phyloP scores from a whole-genome alignment of 257 asterid genomes.

The Orobanche coerulescens region DNA sequence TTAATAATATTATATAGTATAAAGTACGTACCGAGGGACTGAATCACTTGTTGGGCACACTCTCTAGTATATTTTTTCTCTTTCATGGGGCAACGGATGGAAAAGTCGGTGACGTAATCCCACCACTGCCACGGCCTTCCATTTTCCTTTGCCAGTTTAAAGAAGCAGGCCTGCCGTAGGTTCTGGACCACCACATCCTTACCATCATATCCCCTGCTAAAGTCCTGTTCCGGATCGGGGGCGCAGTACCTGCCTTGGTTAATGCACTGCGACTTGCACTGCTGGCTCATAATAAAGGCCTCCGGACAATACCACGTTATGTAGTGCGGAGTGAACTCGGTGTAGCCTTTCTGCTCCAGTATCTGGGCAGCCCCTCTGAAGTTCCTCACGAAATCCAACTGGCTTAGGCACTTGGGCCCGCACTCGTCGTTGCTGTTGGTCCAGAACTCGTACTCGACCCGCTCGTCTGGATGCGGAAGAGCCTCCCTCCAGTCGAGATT shows the following conservation, averaged over 20 bases:
- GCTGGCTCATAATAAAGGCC: slow-evolving; percentile 45
- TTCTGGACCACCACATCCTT: slow-evolving; percentile 54
- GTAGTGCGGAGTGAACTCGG: slow-evolving; percentile 53
- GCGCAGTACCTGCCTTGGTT: slow-evolving; percentile 53
- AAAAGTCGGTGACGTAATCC: slow-evolving; percentile 52
- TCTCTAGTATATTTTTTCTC: slow-evolving; percentile 39
- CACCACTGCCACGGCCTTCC: slow-evolving; percentile 61
- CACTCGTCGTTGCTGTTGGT: slow-evolving; percentile 75
- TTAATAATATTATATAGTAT: no score
- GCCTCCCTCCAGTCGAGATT: slow-evolving; percentile 85
- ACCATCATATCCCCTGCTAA: slow-evolving; percentile 42
- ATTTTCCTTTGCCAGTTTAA: slow-evolving; percentile 35
- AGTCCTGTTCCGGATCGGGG: slow-evolving; percentile 57
- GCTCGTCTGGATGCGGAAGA: slow-evolving; percentile 81
- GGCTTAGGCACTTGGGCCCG: slow-evolving; percentile 70
- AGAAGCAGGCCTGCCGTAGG: slow-evolving; percentile 46
- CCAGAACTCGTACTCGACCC: slow-evolving; percentile 80
- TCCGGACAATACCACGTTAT: slow-evolving; percentile 59
- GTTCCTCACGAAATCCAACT: slow-evolving; percentile 45
- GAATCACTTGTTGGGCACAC: slow-evolving; percentile 45
- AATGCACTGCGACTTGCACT: slow-evolving; percentile 55
- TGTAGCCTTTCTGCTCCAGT: slow-evolving; percentile 70
- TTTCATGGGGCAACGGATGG: slow-evolving; percentile 51
- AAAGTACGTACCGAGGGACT: slow-evolving; percentile 46
- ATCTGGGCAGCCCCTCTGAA: slow-evolving; percentile 79